Percentiles rank a stretch among this genome's conserved stretches.
Conservation (phyloP, 2,329 filamentous ascomycete species). For the Coleophoma eucalyptorum region DNA sequence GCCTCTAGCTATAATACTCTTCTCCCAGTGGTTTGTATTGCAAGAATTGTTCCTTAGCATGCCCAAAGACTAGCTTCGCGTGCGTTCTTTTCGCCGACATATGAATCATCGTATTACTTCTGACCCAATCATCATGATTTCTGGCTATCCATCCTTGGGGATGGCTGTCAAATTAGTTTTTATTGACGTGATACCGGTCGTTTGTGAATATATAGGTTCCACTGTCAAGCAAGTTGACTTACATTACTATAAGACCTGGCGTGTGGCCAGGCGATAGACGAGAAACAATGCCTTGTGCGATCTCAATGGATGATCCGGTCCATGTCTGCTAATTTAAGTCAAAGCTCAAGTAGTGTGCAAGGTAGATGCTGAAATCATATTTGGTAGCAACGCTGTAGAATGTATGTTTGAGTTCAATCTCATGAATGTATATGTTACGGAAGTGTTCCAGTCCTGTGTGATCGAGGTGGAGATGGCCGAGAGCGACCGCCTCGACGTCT, state of each 20-base stretch:
- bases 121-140: conserved; percentile 31
- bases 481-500: conserved; percentile 37
- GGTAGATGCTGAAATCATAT: conserved; percentile 28
- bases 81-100: conserved; percentile 25
- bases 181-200: conserved; percentile 33
- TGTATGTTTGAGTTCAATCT: conserved; percentile 37
- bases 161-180: conserved; percentile 31
- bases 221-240: conserved; percentile 2
- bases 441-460: conserved; percentile 40
- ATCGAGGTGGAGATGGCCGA: conserved; percentile 40
- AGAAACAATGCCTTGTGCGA: conserved; percentile 27
- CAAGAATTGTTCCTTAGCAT: too few species aligned
- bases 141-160: conserved; percentile 31
- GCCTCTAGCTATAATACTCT: too few species aligned
- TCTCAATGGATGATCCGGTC: conserved; percentile 27
- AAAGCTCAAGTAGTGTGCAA: conserved; percentile 30
- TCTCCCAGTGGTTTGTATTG: too few species aligned
- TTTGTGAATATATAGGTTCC: conserved; percentile 34
- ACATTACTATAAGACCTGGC: neutral
- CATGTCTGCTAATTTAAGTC: conserved; percentile 35
- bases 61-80: conserved; percentile 29
- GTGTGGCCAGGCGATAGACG: conserved; percentile 4
- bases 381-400: conserved; percentile 35
- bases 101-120: conserved; percentile 27
- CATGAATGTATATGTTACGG: conserved; percentile 34